Conservation (phyloP, 2,329 filamentous ascomycete genomes). For the Fusarium concolor region DNA sequence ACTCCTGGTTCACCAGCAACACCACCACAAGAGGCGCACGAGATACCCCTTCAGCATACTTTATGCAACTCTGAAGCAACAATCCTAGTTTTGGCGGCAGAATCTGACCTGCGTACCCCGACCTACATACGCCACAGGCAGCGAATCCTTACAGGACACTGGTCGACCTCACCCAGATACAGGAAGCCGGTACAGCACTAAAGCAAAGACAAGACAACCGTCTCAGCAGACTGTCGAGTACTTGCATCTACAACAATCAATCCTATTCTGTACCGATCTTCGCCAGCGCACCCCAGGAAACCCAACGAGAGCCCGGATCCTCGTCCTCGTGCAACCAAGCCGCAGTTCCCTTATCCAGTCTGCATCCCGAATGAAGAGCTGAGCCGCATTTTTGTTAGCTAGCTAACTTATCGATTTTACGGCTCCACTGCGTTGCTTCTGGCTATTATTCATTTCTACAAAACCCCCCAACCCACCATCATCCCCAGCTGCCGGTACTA, state of each 20-base stretch:
- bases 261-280: conserved; percentile 31
- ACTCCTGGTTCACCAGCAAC: conserved; percentile 29
- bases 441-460: conserved; percentile 35
- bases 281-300: conserved; percentile 38
- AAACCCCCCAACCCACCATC: conserved; percentile 45
- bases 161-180: conserved; percentile 24
- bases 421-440: conserved; percentile 19
- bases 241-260: conserved; percentile 25
- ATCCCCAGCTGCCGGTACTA: conserved; percentile 19
- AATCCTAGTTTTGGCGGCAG: conserved; percentile 34
- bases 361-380: conserved; percentile 29
- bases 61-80: conserved; percentile 35
- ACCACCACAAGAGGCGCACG: conserved; percentile 38
- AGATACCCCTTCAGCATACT: conserved; percentile 41
- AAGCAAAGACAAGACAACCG: conserved; percentile 29
- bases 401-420: conserved; percentile 18
- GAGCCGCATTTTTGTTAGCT: conserved; percentile 44
- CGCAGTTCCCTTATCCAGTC: conserved; percentile 34
- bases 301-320: conserved; percentile 34
- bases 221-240: conserved; percentile 16
- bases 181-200: conserved; percentile 23
- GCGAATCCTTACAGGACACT: conserved; percentile 23
- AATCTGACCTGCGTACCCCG: conserved; percentile 36
- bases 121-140: conserved; percentile 37
- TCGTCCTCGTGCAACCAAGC: conserved; percentile 40